Conservation (phyloP, 1,284 basidiomycete genomes). For the Austroboletus niveus region DNA sequence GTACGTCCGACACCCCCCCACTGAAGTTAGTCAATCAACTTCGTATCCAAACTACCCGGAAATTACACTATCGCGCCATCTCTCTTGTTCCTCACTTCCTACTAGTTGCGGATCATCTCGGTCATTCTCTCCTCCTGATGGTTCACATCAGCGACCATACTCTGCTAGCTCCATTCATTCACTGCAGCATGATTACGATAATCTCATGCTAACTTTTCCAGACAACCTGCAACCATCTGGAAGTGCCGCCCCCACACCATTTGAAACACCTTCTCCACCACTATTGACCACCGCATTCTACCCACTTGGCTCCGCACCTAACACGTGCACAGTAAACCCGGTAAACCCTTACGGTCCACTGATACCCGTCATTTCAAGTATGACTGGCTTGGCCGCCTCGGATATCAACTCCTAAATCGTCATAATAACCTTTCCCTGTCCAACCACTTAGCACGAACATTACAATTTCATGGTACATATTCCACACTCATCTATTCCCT, state of each 20-base stretch:
- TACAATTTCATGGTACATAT: constrained; percentile 25
- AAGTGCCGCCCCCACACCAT: constrained; percentile 8
- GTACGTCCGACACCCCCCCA: constrained; percentile 13
- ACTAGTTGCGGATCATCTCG: constrained; percentile 6
- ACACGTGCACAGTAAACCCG: constrained; percentile 4
- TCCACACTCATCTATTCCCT: constrained; percentile 5
- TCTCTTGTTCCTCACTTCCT: constrained; percentile 12
- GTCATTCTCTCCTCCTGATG: constrained; percentile 9
- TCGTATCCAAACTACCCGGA: constrained; percentile 19
- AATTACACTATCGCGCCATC: constrained; percentile 7
- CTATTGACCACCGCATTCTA: constrained; percentile 38
- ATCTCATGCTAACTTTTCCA: constrained; percentile 9
- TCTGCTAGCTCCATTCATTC: constrained; percentile 21
- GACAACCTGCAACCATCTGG: constrained; percentile 5
- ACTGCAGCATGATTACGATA: constrained; percentile 10
- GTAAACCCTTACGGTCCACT: constrained; percentile 8
- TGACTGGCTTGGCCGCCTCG: constrained; percentile 16
- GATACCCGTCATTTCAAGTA: constrained; percentile 12
- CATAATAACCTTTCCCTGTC: constrained; percentile 3
- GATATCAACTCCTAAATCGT: constrained; percentile 4
- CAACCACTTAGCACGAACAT: not conserved
- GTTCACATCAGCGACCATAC: constrained; percentile 19
- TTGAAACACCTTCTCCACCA: constrained; percentile 31
- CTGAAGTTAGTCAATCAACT: constrained; percentile 12
- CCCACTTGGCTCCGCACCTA: constrained; percentile 24